A percentile compares a stretch with the other conserved stretches of the same genome.
phyloP scores from a whole-genome alignment of 1,284 basidiomycete species.

The Cutaneotrichosporon mucoides region DNA sequence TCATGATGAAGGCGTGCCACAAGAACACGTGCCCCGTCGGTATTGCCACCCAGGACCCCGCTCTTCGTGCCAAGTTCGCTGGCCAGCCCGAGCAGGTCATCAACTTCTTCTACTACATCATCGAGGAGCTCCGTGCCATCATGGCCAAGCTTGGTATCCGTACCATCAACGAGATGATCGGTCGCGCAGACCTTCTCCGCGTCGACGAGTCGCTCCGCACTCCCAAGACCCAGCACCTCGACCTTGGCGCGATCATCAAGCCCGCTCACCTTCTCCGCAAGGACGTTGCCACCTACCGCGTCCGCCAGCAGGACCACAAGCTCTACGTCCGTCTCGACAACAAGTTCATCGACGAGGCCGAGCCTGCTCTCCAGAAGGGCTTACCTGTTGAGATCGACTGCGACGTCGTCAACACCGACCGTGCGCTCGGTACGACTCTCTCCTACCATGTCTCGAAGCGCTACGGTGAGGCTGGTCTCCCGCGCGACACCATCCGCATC shows the following conservation, averaged over 20 bases:
- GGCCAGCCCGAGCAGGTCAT: constrained; percentile 90
- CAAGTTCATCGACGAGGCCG: constrained; percentile 93
- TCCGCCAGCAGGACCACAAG: constrained; percentile 90
- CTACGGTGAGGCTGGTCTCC: constrained; percentile 91
- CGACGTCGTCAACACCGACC: constrained; percentile 91
- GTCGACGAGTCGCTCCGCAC: constrained; percentile 85
- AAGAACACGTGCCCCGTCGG: constrained; percentile 96
- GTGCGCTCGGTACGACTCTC: constrained; percentile 85
- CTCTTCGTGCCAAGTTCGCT: constrained; percentile 87
- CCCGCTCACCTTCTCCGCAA: constrained; percentile 95
- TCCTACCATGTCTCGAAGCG: constrained; percentile 87
- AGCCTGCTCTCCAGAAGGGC: constrained; percentile 84
- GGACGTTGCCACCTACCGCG: constrained; percentile 85
- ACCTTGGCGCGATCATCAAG: constrained; percentile 83
- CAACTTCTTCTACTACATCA: constrained; percentile 96
- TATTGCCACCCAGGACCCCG: constrained; percentile 92
- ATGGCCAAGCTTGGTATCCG: constrained; percentile 98
- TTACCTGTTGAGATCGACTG: constrained; percentile 91
- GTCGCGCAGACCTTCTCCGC: constrained; percentile 82
- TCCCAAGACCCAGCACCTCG: constrained; percentile 79
- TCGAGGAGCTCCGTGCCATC: constrained; percentile 80
- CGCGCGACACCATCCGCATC: constrained; percentile 88
- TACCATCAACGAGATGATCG: constrained; percentile 98
- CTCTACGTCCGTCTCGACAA: constrained; percentile 95
- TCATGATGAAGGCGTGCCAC: constrained; percentile 77